Base-by-base conservation (phyloP, 176 grass and related monocot genomes). In the Oryza officinalis region DNA sequence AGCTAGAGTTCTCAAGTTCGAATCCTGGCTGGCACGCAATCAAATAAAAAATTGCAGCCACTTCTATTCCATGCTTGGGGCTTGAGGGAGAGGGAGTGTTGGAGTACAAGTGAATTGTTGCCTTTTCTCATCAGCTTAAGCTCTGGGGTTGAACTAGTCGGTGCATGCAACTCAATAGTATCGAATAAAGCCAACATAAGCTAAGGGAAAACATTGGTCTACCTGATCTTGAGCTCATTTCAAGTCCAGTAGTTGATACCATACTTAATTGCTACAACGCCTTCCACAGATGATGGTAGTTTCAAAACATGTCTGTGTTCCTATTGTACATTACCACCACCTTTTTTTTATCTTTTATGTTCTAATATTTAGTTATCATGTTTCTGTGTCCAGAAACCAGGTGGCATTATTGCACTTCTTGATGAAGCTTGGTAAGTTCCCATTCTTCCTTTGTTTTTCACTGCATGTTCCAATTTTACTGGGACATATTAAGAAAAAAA, bases 391-490 rank as follows among this genome's bases (percentile, higher is more conserved):
- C 90, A 97, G 95, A 97, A 97, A 97, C 94, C 94, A 90, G 92
- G 92, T 79, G 95, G 95, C 73, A 92, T 97, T 80, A 85, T 97
- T 78, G 88, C 95, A 31, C 90, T 97, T 86, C 86, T 97, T 83
- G 95, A 97, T 91, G 95, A 97, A 92, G 92, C 95, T 75, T 97
- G 95, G 95, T 97, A 85, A 87, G 86, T 85, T 52, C 69, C 20
- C 67, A 25, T 75, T 77, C 54, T 63, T 85, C 32, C 65, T 23
- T 43, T 22, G 6, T 32, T 85, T 35, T 75, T 30, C 49, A 70
- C 20, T 73, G 69, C 65, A 78, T 63, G 35, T 45, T 79, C 50
- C 23, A n/a, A 17, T 89, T 74, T 67, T 54, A 50, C 70, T 46
- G 49, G 27, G n/a, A 63, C 13, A 49, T 54, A 45, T 67, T 50